Base-by-base conservation (phyloP, 441 rosid species). In the Populus tomentosa region DNA sequence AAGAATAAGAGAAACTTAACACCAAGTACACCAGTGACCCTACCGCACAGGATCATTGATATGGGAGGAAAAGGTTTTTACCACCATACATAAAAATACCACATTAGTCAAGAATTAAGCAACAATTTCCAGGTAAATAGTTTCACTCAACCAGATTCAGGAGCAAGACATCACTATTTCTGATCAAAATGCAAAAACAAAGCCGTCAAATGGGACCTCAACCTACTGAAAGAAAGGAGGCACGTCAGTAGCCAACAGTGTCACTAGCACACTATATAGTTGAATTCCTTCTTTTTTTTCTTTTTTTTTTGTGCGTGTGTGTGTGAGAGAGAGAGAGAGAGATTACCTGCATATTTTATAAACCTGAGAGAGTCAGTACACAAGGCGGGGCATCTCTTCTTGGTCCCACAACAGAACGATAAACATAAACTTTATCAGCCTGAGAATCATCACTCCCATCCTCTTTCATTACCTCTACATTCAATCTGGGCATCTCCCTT, bases 391-490 rank as follows among this genome's bases (percentile, higher is more conserved):
- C 90, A 80, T 90, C 92, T 80, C 83, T 84, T 81, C 94, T 82
- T 36, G 90, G 91, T 77, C 91, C 94, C 14, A 88, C 92, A 79
- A 90, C 85, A 72, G 91, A 79, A 7, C 92, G 90, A 72, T 89
- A 90, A 26, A 89, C 84, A 71, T 89, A 90, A 32, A 90, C 90
- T 80, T 87, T 89, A 76, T 86, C 88, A 56, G 87, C 89, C 56
- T 82, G 88, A 74, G 80, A 69, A 35, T 84, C 91, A 68, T 85
- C 86, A 18, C 90, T 87, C 30, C 88, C 90, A 33, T 88, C 89
- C 32, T 89, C 94, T 80, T 85, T 87, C 89, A 90, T 90, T 30
- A 90, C 94, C 84, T 89, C 92, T 14, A 89, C 92, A 64, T 89
- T 90, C 84, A 88, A 80, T 79, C 92, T 82, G 8, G 94, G 94